Evolutionary conservation across 257 asterid genomes (phyloP), one percentile per base, ranked within the genome.

Genomic region (Petunia axillaris): DNA sequence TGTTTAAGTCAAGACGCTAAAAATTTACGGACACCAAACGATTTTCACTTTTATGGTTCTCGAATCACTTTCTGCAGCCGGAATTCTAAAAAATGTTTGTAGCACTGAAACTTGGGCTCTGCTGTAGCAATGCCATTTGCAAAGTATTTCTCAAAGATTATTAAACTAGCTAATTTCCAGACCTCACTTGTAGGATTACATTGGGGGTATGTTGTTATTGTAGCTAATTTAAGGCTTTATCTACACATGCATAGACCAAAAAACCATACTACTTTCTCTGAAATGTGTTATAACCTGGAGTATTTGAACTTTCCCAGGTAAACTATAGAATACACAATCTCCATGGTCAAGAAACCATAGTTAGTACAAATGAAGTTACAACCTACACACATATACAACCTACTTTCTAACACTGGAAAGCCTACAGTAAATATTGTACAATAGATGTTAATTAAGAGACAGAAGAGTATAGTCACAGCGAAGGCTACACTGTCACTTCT

Each of bases 401-500:
- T 8, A 46, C 74, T 67, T 50, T 40, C 53, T 41, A 15, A 25
- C 10, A 46, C 43, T 6, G 4, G 59, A 46, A 5, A 70, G 25
- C n/a, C 40, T 1, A 25, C 25, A 25, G 25, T 25, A 25, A 25
- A 25, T 25, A 25, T 25, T 25, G 25, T 25, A 25, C 0, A 38
- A 66, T 8, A 43, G 75, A 43, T 67, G 75, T 54, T 25, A 68
- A 41, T 66, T 66, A 5, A 68, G 55, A 68, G 16, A 70, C 16
- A 9, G 10, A 70, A 9, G 41, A 70, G 40, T 44, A 68, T 1
- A 44, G 41, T 16, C 58, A 44, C 76, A 68, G n/a, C 16, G 58
- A n/a, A 46, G 46, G 59, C 57, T 70, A 16, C 41, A 16, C 16
- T 25, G 1, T 6, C 25, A 25, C 59, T 71, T 71, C 5, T 3